Base-by-base conservation (phyloP, 2,329 filamentous ascomycete genomes). In the Nemania bipapillata region DNA sequence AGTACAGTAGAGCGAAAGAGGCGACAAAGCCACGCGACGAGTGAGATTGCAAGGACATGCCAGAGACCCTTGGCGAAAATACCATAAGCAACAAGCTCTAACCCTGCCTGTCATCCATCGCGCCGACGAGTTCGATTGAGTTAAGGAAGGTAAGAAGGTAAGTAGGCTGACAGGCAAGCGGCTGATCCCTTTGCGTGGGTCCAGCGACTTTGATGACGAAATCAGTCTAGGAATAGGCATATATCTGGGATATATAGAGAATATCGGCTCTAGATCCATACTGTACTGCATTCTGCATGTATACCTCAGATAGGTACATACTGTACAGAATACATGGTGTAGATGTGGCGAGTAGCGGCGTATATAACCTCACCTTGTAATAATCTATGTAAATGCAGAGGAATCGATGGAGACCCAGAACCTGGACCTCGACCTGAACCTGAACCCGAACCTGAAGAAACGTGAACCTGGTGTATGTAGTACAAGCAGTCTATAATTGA, bases 141-240 rank as follows among this genome's bases (percentile, higher is more conserved):
- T 66, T 69, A 50, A 55, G 67, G 63, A 69, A 69, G 67, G 62
- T 65, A 15, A 15, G n/a, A n/a, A n/a, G n/a, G n/a, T n/a, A 52
- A n/a, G 5, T 42, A 59, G 57, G 68, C 60, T 70, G 64, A 58
- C 50, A 54, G 52, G 50, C 50, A 65, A 68, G 65, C 65, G 61
- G 68, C 68, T 70, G 68, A 67, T 65, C 68, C 54, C 65, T 59
- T 55, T 42, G 30, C 42, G 49, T 65, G 60, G 52, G 47, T 30
- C 63, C 37, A n/a, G 42, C 52, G 22, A 47, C 49, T 22, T 63
- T 30, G 61, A 64, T 68, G 64, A 70, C 65, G 61, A 58, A 58
- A 62, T 45, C 24, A 35, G 40, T 61, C 40, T 45, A n/a, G 8
- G 40, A 3, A 11, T 47, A 59, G 49, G 61, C 57, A 53, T 26